Conservation (phyloP, 2,329 filamentous ascomycete genomes). For the Fusarium devonianum region DNA sequence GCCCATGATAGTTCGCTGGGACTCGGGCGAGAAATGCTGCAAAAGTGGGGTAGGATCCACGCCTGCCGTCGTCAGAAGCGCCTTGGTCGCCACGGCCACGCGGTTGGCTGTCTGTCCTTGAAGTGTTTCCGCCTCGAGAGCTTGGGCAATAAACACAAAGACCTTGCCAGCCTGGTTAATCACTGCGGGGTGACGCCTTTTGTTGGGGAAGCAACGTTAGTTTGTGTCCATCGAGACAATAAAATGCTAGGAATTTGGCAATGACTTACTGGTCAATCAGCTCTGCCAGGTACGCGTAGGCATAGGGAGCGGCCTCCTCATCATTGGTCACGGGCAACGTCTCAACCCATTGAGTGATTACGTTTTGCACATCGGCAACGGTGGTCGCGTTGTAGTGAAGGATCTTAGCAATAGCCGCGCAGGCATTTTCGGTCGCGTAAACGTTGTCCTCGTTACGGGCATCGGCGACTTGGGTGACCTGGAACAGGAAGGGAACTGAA, state of each 20-base stretch:
- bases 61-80: constrained; percentile 74
- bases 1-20: constrained; percentile 79
- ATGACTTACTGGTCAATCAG: constrained; percentile 89
- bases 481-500: constrained; percentile 82
- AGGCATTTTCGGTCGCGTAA: constrained; percentile 97
- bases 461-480: constrained; percentile 80
- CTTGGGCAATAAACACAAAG: constrained; percentile 85
- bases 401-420: constrained; percentile 95
- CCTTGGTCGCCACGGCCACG: constrained; percentile 80
- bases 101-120: constrained; percentile 82
- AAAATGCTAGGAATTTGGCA: background rate
- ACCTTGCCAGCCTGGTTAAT: constrained; percentile 79
- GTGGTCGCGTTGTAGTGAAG: constrained; percentile 85
- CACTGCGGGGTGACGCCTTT: constrained; percentile 84
- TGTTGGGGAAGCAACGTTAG: constrained; percentile 37
- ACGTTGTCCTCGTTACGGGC: constrained; percentile 91
- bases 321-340: constrained; percentile 93
- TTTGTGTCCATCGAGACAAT: background rate
- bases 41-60: constrained; percentile 80
- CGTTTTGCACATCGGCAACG: constrained; percentile 76
- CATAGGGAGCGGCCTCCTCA: constrained; percentile 95
- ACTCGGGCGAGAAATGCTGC: constrained; percentile 77
- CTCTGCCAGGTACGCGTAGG: constrained; percentile 89
- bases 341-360: constrained; percentile 86
- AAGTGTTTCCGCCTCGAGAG: constrained; percentile 88